These are phyloP conservation scores for Pyrenula massariospora DNA, from an alignment of 495 filamentous ascomycete genomes.

Conservation along the genomic window DNA sequence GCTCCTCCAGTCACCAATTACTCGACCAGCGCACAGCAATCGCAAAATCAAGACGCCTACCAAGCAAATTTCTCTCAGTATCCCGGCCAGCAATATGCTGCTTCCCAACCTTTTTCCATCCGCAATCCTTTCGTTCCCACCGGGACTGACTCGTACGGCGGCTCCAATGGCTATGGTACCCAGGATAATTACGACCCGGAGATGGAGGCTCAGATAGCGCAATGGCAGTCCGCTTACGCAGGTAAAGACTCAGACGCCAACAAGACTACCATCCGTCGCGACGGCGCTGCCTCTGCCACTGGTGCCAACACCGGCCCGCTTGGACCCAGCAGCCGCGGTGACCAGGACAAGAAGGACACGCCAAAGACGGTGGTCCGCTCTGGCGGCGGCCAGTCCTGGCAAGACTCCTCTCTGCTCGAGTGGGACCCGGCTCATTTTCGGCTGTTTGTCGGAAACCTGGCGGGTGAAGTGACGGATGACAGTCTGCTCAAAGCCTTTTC, in stretches of 20 bases:
- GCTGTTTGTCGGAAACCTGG: conserved; percentile 91
- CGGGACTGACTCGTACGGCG: conserved; percentile 23
- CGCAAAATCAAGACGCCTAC: conserved; percentile 3
- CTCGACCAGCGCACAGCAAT: conserved; percentile 5
- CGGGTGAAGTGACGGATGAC: conserved; percentile 97
- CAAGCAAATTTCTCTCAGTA: conserved; percentile 18
- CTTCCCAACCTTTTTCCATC: conserved; percentile 47
- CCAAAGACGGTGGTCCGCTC: conserved; percentile 68
- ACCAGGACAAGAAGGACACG: conserved; percentile 26
- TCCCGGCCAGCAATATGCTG: conserved; percentile 37
- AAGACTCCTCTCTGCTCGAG: conserved; percentile 73
- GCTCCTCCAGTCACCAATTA: conserved; percentile 1
- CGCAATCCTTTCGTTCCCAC: conserved; percentile 76
- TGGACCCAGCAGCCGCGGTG: conserved; percentile 15
- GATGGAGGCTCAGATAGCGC: conserved; percentile 83
- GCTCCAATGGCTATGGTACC: conserved; percentile 22
- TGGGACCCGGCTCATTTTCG: conserved; percentile 96
- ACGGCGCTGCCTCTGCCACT: conserved; percentile 13
- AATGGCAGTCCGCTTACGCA: conserved; percentile 91
- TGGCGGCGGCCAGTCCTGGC: conserved; percentile 86
- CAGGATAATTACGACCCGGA: conserved; percentile 62
- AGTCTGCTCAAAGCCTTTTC: conserved; percentile 87
- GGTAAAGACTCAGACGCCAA: conserved; percentile 32
- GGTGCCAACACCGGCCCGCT: conserved; percentile 36
- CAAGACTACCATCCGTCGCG: conserved; percentile 11